Evolutionary conservation across 2,329 filamentous ascomycete genomes (phyloP).

Genomic region (Xylariaceae sp.): DNA sequence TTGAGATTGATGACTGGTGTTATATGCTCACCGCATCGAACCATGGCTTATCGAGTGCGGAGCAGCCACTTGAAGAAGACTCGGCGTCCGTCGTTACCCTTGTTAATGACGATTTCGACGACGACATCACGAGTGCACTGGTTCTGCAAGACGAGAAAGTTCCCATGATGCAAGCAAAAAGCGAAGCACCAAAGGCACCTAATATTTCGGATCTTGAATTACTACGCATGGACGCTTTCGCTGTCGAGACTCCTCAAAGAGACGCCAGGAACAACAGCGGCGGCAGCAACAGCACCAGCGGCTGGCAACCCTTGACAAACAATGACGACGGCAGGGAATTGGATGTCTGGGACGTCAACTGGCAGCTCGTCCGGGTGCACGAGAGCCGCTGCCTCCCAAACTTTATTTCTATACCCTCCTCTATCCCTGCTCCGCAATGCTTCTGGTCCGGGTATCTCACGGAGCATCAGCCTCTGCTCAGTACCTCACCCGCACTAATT

Average conservation of each 20-base stretch:
- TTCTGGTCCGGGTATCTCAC: background rate
- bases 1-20: background rate
- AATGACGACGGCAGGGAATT: background rate
- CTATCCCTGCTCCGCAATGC: background rate
- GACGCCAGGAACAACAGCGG: background rate
- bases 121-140: background rate
- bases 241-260: background rate
- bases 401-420: background rate
- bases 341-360: background rate
- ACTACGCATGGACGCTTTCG: background rate
- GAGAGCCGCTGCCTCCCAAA: background rate
- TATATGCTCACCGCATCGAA: background rate
- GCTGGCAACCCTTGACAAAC: background rate
- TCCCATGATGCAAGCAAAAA: background rate
- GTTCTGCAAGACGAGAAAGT: background rate
- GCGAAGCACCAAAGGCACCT: background rate
- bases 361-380: background rate
- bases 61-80: background rate
- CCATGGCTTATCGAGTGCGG: background rate
- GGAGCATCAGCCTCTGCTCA: background rate
- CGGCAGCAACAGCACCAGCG: background rate
- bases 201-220: background rate
- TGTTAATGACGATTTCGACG: background rate
- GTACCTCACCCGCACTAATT: background rate
- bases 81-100: background rate